Evolutionary conservation across 108 stramenopile genomes (phyloP).

Genomic region (Discostella stelligeroides): DNA sequence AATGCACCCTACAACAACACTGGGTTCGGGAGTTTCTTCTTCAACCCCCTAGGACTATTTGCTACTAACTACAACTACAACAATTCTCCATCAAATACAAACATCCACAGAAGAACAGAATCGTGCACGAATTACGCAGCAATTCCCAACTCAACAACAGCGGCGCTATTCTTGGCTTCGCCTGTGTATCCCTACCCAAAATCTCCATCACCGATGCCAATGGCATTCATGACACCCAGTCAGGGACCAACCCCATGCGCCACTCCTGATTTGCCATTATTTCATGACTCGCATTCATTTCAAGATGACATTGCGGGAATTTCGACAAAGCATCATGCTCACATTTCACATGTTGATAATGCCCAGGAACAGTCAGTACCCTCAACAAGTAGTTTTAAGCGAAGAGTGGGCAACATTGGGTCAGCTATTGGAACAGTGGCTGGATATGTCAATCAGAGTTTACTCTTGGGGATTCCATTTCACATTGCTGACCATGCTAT

Average conservation of each 20-base stretch:
- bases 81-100: too few species aligned
- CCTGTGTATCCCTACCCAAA: constrained; percentile 1
- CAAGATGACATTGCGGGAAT: not conserved
- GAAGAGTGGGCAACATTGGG: constrained; percentile 35
- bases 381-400: constrained; percentile 26
- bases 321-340: not conserved
- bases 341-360: constrained; percentile 5
- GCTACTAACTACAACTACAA: too few species aligned
- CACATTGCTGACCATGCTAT: constrained; percentile 51
- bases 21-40: constrained; percentile 26
- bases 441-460: constrained; percentile 43
- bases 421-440: constrained; percentile 48
- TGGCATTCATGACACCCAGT: constrained; percentile 38
- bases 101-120: too few species aligned
- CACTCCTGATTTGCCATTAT: too few species aligned
- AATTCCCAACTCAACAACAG: too few species aligned
- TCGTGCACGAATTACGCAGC: too few species aligned
- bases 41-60: constrained; percentile 27
- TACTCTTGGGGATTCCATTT: constrained; percentile 47
- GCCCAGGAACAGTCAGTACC: too few species aligned
- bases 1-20: too few species aligned
- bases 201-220: constrained; percentile 22
- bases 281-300: too few species aligned
- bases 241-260: constrained; percentile 35
- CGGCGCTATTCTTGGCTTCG: constrained; percentile 5